These are phyloP conservation scores for Daldinia vernicosa DNA, from an alignment of 495 filamentous ascomycete genomes.

Conservation along the genomic window DNA sequence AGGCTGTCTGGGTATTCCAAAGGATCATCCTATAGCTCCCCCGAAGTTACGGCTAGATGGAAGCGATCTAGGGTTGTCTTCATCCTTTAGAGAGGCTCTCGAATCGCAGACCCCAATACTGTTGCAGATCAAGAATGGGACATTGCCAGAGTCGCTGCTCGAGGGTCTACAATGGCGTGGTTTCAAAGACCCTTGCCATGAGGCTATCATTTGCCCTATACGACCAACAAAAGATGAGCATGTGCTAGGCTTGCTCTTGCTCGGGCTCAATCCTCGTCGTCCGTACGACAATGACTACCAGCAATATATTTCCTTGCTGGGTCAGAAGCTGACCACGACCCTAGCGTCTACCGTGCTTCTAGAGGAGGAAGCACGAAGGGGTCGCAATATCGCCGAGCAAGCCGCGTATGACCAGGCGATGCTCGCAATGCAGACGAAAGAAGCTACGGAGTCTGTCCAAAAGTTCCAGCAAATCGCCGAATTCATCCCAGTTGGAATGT, in stretches of 20 bases:
- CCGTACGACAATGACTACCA: slow-evolving; percentile 76
- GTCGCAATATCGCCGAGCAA: slow-evolving; percentile 70
- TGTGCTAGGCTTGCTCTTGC: slow-evolving; percentile 70
- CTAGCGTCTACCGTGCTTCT: slow-evolving; percentile 76
- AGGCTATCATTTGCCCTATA: slow-evolving; percentile 76
- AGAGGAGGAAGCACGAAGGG: slow-evolving; percentile 75
- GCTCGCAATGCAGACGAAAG: slow-evolving; percentile 69
- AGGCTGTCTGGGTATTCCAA: slow-evolving; percentile 69
- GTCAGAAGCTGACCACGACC: slow-evolving; percentile 73
- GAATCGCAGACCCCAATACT: slow-evolving; percentile 61
- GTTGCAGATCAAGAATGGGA: slow-evolving; percentile 64
- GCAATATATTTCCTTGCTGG: slow-evolving; percentile 72
- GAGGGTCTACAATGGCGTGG: slow-evolving; percentile 69
- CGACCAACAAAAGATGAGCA: slow-evolving; percentile 70
- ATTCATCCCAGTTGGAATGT: slow-evolving; percentile 75
- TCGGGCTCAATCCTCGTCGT: slow-evolving; percentile 73
- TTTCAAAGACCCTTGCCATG: slow-evolving; percentile 67
- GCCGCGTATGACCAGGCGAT: slow-evolving; percentile 72
- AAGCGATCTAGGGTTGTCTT: slow-evolving; percentile 68
- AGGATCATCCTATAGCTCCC: slow-evolving; percentile 65
- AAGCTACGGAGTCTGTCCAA: slow-evolving; percentile 73
- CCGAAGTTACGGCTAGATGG: slow-evolving; percentile 64
- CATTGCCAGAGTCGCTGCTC: slow-evolving; percentile 63
- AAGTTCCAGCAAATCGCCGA: slow-evolving; percentile 78
- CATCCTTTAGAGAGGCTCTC: slow-evolving; percentile 72